Conservation (phyloP, 306 rosid genomes). For the Chamaecrista fasciculata region DNA sequence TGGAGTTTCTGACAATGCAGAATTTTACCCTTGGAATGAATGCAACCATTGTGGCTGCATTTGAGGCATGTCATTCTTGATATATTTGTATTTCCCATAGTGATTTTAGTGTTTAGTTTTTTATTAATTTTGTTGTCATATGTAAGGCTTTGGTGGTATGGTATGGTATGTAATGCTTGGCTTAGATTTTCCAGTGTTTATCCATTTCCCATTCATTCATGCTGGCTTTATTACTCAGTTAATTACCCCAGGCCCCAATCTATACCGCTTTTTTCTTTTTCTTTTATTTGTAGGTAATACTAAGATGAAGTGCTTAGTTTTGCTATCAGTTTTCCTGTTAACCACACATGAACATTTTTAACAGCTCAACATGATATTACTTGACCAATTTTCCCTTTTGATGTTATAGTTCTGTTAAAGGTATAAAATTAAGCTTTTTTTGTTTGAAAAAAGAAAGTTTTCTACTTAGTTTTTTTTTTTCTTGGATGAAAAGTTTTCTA, state of each 20-base stretch:
- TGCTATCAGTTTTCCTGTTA: not conserved
- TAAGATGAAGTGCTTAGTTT: not conserved
- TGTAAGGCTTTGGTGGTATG: too few species aligned
- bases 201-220: not conserved
- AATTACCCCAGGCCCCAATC: not conserved
- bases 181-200: not conserved
- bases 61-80: conserved; percentile 23
- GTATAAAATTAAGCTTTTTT: too few species aligned
- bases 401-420: too few species aligned
- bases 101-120: not conserved
- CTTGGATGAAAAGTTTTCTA: too few species aligned
- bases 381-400: too few species aligned
- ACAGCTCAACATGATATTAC: too few species aligned
- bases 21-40: conserved; percentile 5
- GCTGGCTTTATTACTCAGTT: not conserved
- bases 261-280: too few species aligned
- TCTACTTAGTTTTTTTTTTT: too few species aligned
- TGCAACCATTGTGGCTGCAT: not conserved
- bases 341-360: too few species aligned
- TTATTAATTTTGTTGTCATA: not conserved
- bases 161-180: not conserved
- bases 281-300: not conserved
- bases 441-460: too few species aligned
- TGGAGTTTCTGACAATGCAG: not conserved
- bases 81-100: conserved; percentile 15